Conservation (phyloP, 257 asterid genomes). For the Paraleonurus japonicus region DNA sequence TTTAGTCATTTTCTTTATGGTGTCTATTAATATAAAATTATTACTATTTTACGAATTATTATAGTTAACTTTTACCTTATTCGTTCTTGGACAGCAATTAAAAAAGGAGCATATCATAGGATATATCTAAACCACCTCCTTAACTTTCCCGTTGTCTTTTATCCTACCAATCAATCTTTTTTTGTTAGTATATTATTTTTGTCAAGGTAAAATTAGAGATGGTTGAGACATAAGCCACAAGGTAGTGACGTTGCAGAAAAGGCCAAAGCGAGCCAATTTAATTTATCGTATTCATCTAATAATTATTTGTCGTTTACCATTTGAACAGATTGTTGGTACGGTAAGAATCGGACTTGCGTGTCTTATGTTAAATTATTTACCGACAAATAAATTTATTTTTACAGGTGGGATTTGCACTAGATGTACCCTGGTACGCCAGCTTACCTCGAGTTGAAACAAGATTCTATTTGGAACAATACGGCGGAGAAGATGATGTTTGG, state of each 20-base stretch:
- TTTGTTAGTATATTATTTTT: no score
- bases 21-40: no score
- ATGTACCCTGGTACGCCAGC: constrained; percentile 77
- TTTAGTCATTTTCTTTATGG: no score
- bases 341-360: background rate
- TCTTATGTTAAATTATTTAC: background rate
- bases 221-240: no score
- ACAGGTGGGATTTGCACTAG: constrained; percentile 79
- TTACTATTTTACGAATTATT: no score
- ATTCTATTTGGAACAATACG: constrained; percentile 72
- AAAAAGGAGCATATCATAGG: no score
- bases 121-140: no score
- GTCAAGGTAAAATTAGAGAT: no score
- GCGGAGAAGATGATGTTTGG: constrained; percentile 93
- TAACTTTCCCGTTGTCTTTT: no score
- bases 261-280: background rate
- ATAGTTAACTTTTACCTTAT: no score
- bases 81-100: no score
- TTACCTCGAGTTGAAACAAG: constrained; percentile 79
- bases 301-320: background rate
- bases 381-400: background rate
- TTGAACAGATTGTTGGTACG: background rate
- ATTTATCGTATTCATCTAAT: background rate
- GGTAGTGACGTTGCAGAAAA: background rate
- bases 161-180: no score